A percentile compares a stretch with the other conserved stretches of the same genome.
These are phyloP conservation scores for Globomyces pollinis-pini DNA, from an alignment of 192 early-diverging fungal genomes.

Conservation along the genomic window DNA sequence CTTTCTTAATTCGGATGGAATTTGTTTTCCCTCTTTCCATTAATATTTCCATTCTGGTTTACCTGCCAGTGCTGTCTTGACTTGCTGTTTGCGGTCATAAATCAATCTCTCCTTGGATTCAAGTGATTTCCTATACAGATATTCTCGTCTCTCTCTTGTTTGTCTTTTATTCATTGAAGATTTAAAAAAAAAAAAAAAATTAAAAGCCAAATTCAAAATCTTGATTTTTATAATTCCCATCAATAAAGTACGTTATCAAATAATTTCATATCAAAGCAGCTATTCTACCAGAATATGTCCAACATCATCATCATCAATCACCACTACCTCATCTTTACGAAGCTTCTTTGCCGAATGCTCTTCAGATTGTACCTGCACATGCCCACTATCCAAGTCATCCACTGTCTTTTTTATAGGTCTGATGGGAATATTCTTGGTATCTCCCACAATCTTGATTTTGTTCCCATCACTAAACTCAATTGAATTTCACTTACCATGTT, in stretches of 20 bases:
- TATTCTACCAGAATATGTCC: too few relatives aligned
- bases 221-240: neutral
- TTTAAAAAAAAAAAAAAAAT: conserved; percentile 14
- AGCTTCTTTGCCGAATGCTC: too few relatives aligned
- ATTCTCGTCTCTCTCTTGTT: conserved; percentile 84
- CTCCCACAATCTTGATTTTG: too few relatives aligned
- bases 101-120: conserved; percentile 88
- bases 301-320: too few relatives aligned
- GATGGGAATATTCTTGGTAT: too few relatives aligned
- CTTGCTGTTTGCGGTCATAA: conserved; percentile 86
- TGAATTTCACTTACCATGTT: too few relatives aligned
- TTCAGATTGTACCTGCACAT: too few relatives aligned
- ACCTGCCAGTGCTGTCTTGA: conserved; percentile 90
- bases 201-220: neutral
- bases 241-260: neutral
- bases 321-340: too few relatives aligned
- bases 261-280: too few relatives aligned
- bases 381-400: too few relatives aligned
- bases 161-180: conserved; percentile 67
- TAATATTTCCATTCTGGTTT: conserved; percentile 4
- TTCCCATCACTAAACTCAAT: too few relatives aligned
- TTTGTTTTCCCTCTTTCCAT: conserved; percentile 75
- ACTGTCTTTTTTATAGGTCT: too few relatives aligned
- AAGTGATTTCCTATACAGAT: conserved; percentile 92
- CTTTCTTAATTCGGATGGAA: conserved; percentile 79